Conservation (phyloP, 208 protist genomes). For the Crithidia brevicula region DNA sequence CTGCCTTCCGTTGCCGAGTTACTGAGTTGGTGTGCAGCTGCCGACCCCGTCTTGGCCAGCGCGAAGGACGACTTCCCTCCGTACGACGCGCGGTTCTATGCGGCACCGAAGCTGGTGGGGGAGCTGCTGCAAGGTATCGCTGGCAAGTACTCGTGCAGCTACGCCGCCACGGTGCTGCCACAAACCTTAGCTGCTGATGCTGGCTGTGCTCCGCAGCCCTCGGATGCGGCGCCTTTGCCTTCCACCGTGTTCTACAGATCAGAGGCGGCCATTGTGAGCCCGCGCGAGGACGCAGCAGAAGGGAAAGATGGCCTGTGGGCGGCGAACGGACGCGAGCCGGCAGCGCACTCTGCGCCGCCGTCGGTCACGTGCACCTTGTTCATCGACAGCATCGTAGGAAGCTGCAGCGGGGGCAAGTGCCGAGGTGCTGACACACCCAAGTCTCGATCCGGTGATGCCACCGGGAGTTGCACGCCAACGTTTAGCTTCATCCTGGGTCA, state of each 20-base stretch:
- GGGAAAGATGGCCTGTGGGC: background rate
- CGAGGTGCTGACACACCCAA: background rate
- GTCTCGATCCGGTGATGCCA: background rate
- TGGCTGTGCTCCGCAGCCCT: too few relatives aligned
- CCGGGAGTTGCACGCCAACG: too few relatives aligned
- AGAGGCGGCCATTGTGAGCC: background rate
- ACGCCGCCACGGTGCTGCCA: slow-evolving; percentile 10
- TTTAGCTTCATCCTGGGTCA: slow-evolving; percentile 57
- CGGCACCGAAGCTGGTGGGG: slow-evolving; percentile 55
- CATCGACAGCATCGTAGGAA: slow-evolving; percentile 16
- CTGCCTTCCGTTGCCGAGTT: slow-evolving; percentile 19
- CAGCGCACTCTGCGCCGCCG: background rate
- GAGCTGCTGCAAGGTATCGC: slow-evolving; percentile 62
- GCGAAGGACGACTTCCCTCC: slow-evolving; percentile 40
- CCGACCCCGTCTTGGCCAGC: slow-evolving; percentile 33
- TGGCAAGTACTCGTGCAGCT: slow-evolving; percentile 60
- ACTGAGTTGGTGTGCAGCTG: slow-evolving; percentile 21
- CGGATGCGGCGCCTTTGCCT: background rate
- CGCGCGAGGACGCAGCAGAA: background rate
- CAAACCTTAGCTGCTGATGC: background rate
- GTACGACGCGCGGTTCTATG: slow-evolving; percentile 58
- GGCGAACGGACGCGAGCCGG: background rate
- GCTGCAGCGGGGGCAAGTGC: background rate
- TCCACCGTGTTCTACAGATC: slow-evolving; percentile 31
- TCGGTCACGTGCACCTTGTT: slow-evolving; percentile 19